phyloP scores from a whole-genome alignment of 495 filamentous ascomycete species.

The Podospora bellae-mahoneyi region DNA sequence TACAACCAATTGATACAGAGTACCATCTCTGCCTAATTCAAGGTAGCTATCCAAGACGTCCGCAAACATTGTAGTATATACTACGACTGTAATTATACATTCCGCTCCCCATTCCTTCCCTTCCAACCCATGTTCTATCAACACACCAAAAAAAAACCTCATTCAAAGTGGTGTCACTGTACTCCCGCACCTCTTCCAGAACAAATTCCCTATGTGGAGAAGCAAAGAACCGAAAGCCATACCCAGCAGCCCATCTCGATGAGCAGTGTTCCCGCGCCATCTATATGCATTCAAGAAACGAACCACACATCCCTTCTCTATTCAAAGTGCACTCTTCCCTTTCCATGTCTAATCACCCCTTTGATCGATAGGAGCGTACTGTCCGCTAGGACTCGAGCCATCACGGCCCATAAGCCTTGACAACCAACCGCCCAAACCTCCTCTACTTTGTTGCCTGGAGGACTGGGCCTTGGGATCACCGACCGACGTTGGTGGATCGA shows the following conservation, averaged over 20 bases:
- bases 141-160: background rate
- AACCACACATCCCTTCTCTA: slow-evolving; percentile 14
- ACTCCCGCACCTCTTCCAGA: background rate
- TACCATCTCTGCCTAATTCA: background rate
- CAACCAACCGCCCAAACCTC: slow-evolving; percentile 49
- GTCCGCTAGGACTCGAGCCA: slow-evolving; percentile 31
- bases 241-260: background rate
- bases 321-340: slow-evolving; percentile 7
- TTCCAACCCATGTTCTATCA: too few species aligned
- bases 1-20: background rate
- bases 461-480: slow-evolving; percentile 30
- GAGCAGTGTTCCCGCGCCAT: slow-evolving; percentile 22
- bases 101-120: background rate
- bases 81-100: background rate
- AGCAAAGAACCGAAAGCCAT: background rate
- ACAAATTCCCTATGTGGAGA: background rate
- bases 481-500: slow-evolving; percentile 39
- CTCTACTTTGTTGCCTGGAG: slow-evolving; percentile 24
- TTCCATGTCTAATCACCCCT: slow-evolving; percentile 38
- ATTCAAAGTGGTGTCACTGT: background rate
- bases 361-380: slow-evolving; percentile 45
- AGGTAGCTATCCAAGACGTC: background rate
- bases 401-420: slow-evolving; percentile 43
- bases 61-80: background rate
- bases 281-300: slow-evolving; percentile 34